A percentile compares a stretch with the other conserved stretches of the same genome.
Conservation (phyloP, 1,284 basidiomycete genomes). For the Cutaneotrichosporon dermatis region DNA sequence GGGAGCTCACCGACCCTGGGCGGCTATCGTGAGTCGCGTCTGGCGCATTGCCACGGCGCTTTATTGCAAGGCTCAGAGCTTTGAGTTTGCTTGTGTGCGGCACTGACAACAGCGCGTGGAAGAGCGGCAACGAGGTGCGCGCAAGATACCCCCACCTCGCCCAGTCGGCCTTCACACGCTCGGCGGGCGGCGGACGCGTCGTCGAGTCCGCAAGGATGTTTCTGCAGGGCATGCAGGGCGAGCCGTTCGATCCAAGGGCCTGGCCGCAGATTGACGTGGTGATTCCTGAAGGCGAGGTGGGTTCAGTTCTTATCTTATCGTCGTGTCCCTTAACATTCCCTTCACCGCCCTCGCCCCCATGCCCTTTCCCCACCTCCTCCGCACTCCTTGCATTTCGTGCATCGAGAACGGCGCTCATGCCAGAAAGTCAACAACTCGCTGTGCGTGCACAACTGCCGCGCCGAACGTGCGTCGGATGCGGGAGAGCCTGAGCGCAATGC, state of each 20-base stretch:
- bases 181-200: slow-evolving; percentile 61
- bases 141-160: slow-evolving; percentile 47
- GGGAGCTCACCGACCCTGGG: slow-evolving; percentile 65
- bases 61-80: too few species aligned
- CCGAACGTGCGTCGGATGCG: slow-evolving; percentile 50
- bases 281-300: slow-evolving; percentile 35
- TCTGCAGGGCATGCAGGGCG: slow-evolving; percentile 49
- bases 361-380: neutral
- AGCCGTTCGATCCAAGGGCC: slow-evolving; percentile 18
- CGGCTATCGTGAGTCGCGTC: slow-evolving; percentile 59
- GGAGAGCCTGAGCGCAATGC: neutral
- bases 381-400: neutral
- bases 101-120: slow-evolving; percentile 44
- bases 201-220: slow-evolving; percentile 65
- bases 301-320: neutral
- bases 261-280: slow-evolving; percentile 23
- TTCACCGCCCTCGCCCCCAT: too few species aligned
- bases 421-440: slow-evolving; percentile 65
- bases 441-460: slow-evolving; percentile 62
- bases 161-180: slow-evolving; percentile 60
- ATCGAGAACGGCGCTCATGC: too few species aligned
- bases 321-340: too few species aligned
- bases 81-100: neutral
- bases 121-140: slow-evolving; percentile 27
- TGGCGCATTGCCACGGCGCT: too few species aligned